These are phyloP conservation scores for Wickerhamiella pararugosa DNA, from an alignment of 1,139 yeast genomes.

Conservation along the genomic window DNA sequence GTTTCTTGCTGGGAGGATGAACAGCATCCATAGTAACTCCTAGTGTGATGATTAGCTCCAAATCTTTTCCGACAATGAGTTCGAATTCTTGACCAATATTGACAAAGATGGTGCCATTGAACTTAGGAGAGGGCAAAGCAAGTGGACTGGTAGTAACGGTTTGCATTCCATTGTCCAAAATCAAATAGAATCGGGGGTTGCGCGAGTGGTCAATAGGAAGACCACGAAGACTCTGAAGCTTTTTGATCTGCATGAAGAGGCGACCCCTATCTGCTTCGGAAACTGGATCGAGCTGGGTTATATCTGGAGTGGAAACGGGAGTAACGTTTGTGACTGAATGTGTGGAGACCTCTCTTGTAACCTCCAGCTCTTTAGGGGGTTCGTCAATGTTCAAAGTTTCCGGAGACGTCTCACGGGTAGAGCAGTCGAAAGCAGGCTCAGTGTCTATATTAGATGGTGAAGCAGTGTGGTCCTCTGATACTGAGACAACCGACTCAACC, in stretches of 20 bases:
- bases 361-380: too few species aligned
- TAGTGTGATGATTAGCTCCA: constrained; percentile 61
- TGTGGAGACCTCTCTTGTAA: background rate
- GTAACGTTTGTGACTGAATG: background rate
- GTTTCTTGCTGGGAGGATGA: constrained; percentile 15
- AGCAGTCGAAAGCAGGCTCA: too few species aligned
- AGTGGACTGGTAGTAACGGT: constrained; percentile 50
- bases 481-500: too few species aligned
- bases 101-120: constrained; percentile 10
- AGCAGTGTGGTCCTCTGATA: too few species aligned
- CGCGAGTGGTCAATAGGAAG: constrained; percentile 38
- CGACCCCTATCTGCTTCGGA: constrained; percentile 49
- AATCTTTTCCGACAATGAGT: constrained; percentile 47
- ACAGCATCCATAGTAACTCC: constrained; percentile 31
- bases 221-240: constrained; percentile 38
- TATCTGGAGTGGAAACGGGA: constrained; percentile 7
- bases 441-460: too few species aligned
- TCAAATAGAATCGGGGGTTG: constrained; percentile 50
- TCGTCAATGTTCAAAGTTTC: too few species aligned
- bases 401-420: too few species aligned
- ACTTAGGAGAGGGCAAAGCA: constrained; percentile 12
- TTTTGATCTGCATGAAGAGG: constrained; percentile 53
- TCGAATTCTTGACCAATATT: constrained; percentile 71
- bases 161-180: constrained; percentile 83
- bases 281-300: constrained; percentile 19